These are phyloP conservation scores for Allium cepa DNA, from an alignment of 106 monocot genomes.

Conservation along the genomic window DNA sequence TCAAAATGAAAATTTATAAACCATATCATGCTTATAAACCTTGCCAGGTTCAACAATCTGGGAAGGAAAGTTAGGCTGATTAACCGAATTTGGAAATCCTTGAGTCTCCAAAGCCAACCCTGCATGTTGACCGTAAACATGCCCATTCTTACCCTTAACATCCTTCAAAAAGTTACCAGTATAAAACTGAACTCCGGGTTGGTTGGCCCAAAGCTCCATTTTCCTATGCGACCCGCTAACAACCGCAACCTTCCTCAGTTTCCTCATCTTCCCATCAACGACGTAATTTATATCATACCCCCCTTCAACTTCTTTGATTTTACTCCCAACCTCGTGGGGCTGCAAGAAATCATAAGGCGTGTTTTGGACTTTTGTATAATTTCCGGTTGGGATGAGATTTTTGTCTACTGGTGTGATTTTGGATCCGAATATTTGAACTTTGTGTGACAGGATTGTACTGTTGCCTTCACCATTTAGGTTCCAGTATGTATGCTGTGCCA, in stretches of 20 bases:
- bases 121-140: conserved; percentile 23
- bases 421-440: conserved; percentile 43
- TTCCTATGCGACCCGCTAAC: conserved; percentile 26
- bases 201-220: conserved; percentile 53
- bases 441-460: conserved; percentile 23
- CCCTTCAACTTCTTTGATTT: conserved; percentile 13
- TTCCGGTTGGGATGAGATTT: conserved; percentile 43
- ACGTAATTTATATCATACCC: conserved; percentile 76
- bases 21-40: conserved; percentile 51
- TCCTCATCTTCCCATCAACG: conserved; percentile 22
- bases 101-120: conserved; percentile 61
- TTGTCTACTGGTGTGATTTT: conserved; percentile 49
- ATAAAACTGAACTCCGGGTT: conserved; percentile 55
- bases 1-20: conserved; percentile 46
- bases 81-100: conserved; percentile 55
- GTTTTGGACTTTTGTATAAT: conserved; percentile 19
- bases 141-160: conserved; percentile 39
- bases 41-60: conserved; percentile 59
- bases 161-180: conserved; percentile 31
- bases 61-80: conserved; percentile 55
- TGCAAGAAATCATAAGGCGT: conserved; percentile 44
- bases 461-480: conserved; percentile 34
- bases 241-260: conserved; percentile 38
- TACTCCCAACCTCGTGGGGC: conserved; percentile 26
- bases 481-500: conserved; percentile 45